These are phyloP conservation scores for Kwoniella bestiolae DNA, from an alignment of 768 basidiomycete genomes.

Conservation along the genomic window DNA sequence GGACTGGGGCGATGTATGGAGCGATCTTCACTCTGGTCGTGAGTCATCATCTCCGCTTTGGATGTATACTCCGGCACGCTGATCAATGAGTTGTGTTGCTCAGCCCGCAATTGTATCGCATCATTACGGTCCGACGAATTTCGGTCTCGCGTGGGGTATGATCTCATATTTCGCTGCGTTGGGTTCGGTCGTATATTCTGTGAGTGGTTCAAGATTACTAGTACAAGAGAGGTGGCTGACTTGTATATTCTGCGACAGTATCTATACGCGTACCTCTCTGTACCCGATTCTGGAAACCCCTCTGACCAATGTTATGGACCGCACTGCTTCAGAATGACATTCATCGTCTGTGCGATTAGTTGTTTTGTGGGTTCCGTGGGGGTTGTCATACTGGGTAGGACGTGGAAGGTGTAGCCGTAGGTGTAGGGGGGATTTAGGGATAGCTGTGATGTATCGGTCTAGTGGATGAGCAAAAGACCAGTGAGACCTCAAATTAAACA, in stretches of 20 bases:
- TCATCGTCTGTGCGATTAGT: slow-evolving; percentile 45
- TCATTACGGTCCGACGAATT: slow-evolving; percentile 56
- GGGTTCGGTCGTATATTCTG: slow-evolving; percentile 53
- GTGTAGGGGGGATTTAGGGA: too few species aligned
- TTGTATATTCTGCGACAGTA: slow-evolving; percentile 32
- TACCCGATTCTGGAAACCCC: slow-evolving; percentile 11
- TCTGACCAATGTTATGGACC: slow-evolving; percentile 45
- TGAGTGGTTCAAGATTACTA: slow-evolving; percentile 21
- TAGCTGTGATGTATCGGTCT: too few species aligned
- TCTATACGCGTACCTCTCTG: slow-evolving; percentile 50
- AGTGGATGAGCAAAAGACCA: too few species aligned
- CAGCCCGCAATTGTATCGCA: slow-evolving; percentile 55
- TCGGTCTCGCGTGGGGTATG: slow-evolving; percentile 57
- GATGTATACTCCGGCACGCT: too few species aligned
- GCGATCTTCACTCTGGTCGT: slow-evolving; percentile 55
- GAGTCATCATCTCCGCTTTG: slow-evolving; percentile 20
- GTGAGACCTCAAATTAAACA: too few species aligned
- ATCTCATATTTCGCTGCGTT: slow-evolving; percentile 55
- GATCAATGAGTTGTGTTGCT: not conserved
- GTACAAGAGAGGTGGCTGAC: not conserved
- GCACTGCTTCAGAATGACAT: slow-evolving; percentile 48
- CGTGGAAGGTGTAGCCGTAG: slow-evolving; percentile 48
- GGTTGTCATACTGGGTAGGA: slow-evolving; percentile 40
- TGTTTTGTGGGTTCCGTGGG: slow-evolving; percentile 43
- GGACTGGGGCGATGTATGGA: slow-evolving; percentile 53